Percentiles rank a stretch among this genome's conserved stretches.
These are phyloP conservation scores for Apiospora malaysiana DNA, from an alignment of 2,329 filamentous ascomycete species.

Conservation along the genomic window DNA sequence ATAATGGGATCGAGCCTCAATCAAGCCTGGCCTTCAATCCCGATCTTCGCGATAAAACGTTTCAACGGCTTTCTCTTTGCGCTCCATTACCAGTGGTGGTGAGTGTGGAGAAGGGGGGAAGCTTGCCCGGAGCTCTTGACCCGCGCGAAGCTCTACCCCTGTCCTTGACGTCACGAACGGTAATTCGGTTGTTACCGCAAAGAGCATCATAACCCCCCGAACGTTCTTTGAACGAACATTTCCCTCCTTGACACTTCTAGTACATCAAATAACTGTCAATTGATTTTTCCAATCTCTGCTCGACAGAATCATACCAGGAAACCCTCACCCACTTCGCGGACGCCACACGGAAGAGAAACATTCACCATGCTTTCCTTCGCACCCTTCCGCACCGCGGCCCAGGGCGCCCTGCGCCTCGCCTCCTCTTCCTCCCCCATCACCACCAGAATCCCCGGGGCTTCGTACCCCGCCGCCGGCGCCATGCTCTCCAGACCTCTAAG, in stretches of 20 bases:
- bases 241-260: background rate
- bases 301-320: background rate
- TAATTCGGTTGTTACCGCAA: background rate
- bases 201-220: background rate
- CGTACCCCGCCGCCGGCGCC: background rate
- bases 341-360: background rate
- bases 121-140: constrained; percentile 7
- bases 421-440: background rate
- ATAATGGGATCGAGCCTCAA: background rate
- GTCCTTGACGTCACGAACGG: constrained; percentile 20
- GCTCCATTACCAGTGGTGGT: background rate
- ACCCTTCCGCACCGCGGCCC: constrained; percentile 30
- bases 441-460: background rate
- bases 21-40: no score
- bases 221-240: background rate
- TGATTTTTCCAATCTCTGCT: background rate
- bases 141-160: constrained; percentile 12
- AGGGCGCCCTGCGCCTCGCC: constrained; percentile 25
- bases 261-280: background rate
- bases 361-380: constrained; percentile 30
- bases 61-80: background rate
- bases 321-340: background rate
- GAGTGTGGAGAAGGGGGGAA: background rate
- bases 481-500: background rate
- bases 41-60: no score